Percentiles rank a stretch among this genome's conserved stretches.
Conservation (phyloP, 352 stramenopile species). For the Globisporangium recalcitrans region DNA sequence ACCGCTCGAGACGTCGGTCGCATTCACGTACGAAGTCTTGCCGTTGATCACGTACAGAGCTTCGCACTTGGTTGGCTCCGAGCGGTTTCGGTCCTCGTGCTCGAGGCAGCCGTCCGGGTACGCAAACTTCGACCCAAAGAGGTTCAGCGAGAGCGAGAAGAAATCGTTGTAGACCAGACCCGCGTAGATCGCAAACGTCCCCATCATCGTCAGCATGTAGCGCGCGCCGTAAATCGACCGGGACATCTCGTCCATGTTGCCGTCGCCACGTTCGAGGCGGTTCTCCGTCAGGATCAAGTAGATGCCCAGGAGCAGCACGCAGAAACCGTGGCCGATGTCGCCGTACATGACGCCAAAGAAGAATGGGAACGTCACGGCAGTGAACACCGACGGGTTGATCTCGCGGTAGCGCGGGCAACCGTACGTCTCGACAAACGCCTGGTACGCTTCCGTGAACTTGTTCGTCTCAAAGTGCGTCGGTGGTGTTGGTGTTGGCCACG, state of each 20-base stretch:
- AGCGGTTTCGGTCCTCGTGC: conserved; percentile 34
- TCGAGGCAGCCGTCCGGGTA: conserved; percentile 85
- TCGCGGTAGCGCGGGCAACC: conserved; percentile 97
- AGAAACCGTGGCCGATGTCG: conserved; percentile 97
- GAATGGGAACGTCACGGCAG: conserved; percentile 98
- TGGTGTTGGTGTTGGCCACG: conserved; percentile 93
- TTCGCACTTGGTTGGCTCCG: conserved; percentile 55
- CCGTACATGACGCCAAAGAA: conserved; percentile 99
- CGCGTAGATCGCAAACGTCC: conserved; percentile 96
- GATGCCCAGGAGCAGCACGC: conserved; percentile 91
- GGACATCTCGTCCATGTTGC: conserved; percentile 89
- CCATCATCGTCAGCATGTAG: conserved; percentile 99
- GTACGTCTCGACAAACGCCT: conserved; percentile 99
- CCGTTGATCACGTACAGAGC: conserved; percentile 74
- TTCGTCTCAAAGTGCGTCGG: conserved; percentile 99
- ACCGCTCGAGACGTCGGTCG: conserved; percentile 67
- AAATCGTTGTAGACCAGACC: conserved; percentile 99
- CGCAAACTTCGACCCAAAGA: conserved; percentile 94
- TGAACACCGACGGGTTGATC: conserved; percentile 98
- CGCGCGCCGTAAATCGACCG: conserved; percentile 90
- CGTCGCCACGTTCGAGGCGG: conserved; percentile 59
- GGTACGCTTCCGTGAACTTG: conserved; percentile 98
- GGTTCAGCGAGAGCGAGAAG: conserved; percentile 96
- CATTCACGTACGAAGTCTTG: conserved; percentile 66
- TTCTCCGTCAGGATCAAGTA: conserved; percentile 95